phyloP scores from a whole-genome alignment of 768 basidiomycete species.

The Pisolithus microcarpus region DNA sequence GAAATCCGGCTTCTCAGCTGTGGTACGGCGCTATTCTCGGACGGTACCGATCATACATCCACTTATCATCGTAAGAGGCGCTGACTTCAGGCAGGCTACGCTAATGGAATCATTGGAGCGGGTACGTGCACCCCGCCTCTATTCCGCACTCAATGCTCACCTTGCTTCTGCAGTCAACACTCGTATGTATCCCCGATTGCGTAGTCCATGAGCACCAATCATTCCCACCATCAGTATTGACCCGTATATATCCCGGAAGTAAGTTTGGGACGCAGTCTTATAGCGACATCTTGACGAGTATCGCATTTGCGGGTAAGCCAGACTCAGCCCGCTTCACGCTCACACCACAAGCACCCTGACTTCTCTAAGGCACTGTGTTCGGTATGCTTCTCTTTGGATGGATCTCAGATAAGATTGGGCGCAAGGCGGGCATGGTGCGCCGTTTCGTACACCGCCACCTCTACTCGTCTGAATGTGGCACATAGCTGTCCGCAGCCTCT shows the following conservation, averaged over 20 bases:
- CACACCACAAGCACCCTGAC: conserved; percentile 67
- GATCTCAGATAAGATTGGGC: conserved; percentile 78
- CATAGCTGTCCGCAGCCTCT: conserved; percentile 69
- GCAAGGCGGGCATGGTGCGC: conserved; percentile 81
- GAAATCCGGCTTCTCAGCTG: conserved; percentile 38
- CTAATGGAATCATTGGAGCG: conserved; percentile 71
- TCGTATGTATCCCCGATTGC: conserved; percentile 31
- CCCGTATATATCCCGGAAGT: conserved; percentile 57
- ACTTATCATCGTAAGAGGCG: conserved; percentile 1
- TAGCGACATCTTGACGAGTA: conserved; percentile 52
- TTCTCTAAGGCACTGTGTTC: conserved; percentile 70
- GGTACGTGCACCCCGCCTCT: conserved; percentile 39
- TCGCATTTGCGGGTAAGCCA: conserved; percentile 76
- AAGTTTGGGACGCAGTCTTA: conserved; percentile 50
- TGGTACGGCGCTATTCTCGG: conserved; percentile 83
- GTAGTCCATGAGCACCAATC: neutral
- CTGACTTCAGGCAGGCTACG: conserved; percentile 48
- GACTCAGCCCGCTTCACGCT: conserved; percentile 52
- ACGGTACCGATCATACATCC: conserved; percentile 40
- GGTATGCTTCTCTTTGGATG: conserved; percentile 82
- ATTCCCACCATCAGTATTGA: conserved; percentile 45
- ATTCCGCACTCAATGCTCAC: neutral
- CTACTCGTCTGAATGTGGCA: conserved; percentile 9
- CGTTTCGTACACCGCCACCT: neutral
- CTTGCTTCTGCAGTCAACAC: conserved; percentile 50